phyloP scores from a whole-genome alignment of 176 grass and related monocot genomes.

The Zoysia pacifica region DNA sequence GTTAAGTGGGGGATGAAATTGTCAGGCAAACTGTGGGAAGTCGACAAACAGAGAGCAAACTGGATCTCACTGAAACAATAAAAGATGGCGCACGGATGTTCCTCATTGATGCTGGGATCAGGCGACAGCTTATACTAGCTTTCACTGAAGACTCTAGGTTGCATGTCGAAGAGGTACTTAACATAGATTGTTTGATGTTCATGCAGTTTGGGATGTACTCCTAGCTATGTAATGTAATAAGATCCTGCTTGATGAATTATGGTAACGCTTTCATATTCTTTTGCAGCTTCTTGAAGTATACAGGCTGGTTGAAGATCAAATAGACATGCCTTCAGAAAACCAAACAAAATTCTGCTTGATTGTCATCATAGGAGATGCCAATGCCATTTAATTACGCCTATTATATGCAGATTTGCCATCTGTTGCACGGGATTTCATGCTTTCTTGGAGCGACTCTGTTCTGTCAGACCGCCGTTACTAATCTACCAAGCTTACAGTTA shows the following conservation, averaged over 20 bases:
- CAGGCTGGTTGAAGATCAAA: constrained; percentile 86
- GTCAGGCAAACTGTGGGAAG: constrained; percentile 63
- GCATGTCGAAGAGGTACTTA: constrained; percentile 87
- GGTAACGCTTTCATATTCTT: neutral
- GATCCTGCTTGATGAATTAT: neutral
- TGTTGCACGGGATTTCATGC: constrained; percentile 79
- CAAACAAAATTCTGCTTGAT: constrained; percentile 6
- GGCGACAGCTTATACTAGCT: constrained; percentile 89
- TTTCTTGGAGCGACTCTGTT: constrained; percentile 84
- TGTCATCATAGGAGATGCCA: neutral
- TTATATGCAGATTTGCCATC: constrained; percentile 75
- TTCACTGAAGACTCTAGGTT: constrained; percentile 95
- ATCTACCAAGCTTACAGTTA: constrained; percentile 12
- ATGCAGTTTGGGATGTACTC: neutral
- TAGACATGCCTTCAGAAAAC: constrained; percentile 84
- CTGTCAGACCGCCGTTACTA: constrained; percentile 73
- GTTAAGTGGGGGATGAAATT: no score
- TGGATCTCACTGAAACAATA: constrained; percentile 95
- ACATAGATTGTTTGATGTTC: constrained; percentile 12
- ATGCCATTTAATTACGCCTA: neutral
- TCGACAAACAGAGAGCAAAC: constrained; percentile 59
- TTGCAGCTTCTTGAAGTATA: constrained; percentile 91
- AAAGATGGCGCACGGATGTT: constrained; percentile 93
- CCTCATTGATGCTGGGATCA: constrained; percentile 91
- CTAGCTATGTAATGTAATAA: neutral